These are phyloP conservation scores for Geotrichum reessii DNA, from an alignment of 1,139 yeast genomes.

Conservation along the genomic window DNA sequence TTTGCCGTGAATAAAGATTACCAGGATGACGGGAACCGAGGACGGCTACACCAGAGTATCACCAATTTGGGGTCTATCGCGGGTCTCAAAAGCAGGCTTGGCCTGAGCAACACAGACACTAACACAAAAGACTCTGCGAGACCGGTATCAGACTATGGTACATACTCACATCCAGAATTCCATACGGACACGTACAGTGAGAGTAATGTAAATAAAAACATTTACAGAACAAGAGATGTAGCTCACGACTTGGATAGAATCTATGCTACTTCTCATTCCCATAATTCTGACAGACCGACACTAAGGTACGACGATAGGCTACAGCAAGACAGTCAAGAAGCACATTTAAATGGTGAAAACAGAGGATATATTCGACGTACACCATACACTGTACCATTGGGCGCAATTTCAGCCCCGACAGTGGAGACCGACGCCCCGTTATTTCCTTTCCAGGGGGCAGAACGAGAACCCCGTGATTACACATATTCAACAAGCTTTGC, in stretches of 20 bases:
- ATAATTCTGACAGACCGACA: background rate
- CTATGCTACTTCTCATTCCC: background rate
- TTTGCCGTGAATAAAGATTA: background rate
- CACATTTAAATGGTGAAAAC: background rate
- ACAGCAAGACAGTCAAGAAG: too few species aligned
- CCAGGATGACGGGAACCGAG: background rate
- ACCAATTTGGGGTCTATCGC: slow-evolving; percentile 14
- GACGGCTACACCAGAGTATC: background rate
- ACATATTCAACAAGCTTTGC: too few species aligned
- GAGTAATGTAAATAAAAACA: background rate
- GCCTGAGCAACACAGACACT: background rate
- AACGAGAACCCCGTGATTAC: too few species aligned
- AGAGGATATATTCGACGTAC: background rate
- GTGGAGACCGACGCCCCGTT: background rate
- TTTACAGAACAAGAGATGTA: background rate
- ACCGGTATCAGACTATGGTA: background rate
- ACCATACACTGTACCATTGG: background rate
- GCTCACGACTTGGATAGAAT: background rate
- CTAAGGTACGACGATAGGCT: too few species aligned
- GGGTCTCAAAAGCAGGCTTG: slow-evolving; percentile 20
- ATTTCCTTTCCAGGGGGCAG: too few species aligned
- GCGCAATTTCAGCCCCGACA: background rate
- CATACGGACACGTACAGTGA: too few species aligned
- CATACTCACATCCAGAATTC: too few species aligned
- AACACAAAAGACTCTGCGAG: too few species aligned